Evolutionary conservation across 2,329 filamentous ascomycete species (phyloP).

Genomic region (Blumeria hordei): DNA sequence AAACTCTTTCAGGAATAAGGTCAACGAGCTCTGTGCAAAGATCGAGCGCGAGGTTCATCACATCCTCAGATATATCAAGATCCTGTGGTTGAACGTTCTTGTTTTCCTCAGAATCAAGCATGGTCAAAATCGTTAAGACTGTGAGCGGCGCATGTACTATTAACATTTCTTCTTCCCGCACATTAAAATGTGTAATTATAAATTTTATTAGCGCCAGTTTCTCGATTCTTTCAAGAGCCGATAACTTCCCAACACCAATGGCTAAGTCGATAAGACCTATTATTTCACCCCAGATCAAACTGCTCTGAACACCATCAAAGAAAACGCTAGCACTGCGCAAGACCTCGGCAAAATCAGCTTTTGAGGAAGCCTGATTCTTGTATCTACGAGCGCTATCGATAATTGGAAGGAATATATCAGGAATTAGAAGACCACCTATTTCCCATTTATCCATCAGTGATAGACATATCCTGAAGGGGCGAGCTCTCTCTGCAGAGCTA

Average conservation of each 20-base stretch:
- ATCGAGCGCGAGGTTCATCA: constrained; percentile 17
- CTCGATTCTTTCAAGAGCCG: constrained; percentile 22
- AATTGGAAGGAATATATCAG: constrained; percentile 68
- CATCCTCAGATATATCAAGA: constrained; percentile 8
- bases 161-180: constrained; percentile 90
- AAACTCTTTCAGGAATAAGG: constrained; percentile 38
- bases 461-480: constrained; percentile 73
- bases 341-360: constrained; percentile 59
- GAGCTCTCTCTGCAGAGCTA: constrained; percentile 43
- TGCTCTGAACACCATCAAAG: constrained; percentile 91
- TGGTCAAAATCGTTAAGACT: constrained; percentile 33
- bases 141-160: constrained; percentile 61
- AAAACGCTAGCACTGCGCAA: constrained; percentile 84
- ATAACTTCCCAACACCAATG: constrained; percentile 23
- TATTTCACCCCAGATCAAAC: constrained; percentile 73
- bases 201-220: constrained; percentile 58
- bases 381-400: constrained; percentile 60
- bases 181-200: constrained; percentile 69
- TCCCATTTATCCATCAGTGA: constrained; percentile 98
- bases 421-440: constrained; percentile 72
- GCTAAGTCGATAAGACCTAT: constrained; percentile 39
- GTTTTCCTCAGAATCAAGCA: constrained; percentile 26
- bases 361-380: constrained; percentile 37
- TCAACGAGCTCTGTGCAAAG: constrained; percentile 34
- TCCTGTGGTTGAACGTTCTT: constrained; percentile 6